A percentile compares a stretch with the other conserved stretches of the same genome.
phyloP scores from a whole-genome alignment of 176 grass and related monocot species.

The Zoysia japonica region DNA sequence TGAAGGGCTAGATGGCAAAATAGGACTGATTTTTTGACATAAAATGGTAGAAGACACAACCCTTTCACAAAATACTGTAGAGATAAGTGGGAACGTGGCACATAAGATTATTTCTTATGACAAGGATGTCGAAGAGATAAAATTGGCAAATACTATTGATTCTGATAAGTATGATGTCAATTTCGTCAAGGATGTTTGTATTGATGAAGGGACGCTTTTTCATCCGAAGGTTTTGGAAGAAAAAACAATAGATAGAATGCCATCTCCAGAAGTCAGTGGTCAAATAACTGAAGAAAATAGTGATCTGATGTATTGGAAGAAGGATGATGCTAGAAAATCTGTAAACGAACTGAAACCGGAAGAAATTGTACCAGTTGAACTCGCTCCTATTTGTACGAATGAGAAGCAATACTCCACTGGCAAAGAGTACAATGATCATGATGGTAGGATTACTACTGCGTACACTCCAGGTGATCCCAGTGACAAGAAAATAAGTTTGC shows the following conservation, averaged over 20 bases:
- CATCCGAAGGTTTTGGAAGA: constrained; percentile 33
- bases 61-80: constrained; percentile 30
- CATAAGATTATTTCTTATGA: constrained; percentile 52
- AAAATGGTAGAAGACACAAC: constrained; percentile 49
- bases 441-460: background rate
- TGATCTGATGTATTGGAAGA: constrained; percentile 22
- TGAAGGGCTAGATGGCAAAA: background rate
- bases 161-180: constrained; percentile 38
- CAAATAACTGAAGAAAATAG: constrained; percentile 25
- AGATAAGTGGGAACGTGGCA: constrained; percentile 32
- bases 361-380: constrained; percentile 25
- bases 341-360: constrained; percentile 26
- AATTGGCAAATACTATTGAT: constrained; percentile 48
- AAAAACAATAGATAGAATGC: constrained; percentile 37
- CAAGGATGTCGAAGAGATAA: constrained; percentile 67
- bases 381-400: constrained; percentile 11
- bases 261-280: constrained; percentile 24
- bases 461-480: constrained; percentile 12
- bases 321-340: constrained; percentile 27
- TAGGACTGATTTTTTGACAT: constrained; percentile 6
- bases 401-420: constrained; percentile 28
- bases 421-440: constrained; percentile 23
- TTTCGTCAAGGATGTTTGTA: constrained; percentile 83
- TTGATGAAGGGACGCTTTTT: constrained; percentile 54
- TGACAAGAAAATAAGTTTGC: constrained; percentile 44